Percentiles rank a stretch among this genome's conserved stretches.
These are phyloP conservation scores for Mycosarcoma maydis DNA, from an alignment of 1,284 basidiomycete species.

Conservation along the genomic window DNA sequence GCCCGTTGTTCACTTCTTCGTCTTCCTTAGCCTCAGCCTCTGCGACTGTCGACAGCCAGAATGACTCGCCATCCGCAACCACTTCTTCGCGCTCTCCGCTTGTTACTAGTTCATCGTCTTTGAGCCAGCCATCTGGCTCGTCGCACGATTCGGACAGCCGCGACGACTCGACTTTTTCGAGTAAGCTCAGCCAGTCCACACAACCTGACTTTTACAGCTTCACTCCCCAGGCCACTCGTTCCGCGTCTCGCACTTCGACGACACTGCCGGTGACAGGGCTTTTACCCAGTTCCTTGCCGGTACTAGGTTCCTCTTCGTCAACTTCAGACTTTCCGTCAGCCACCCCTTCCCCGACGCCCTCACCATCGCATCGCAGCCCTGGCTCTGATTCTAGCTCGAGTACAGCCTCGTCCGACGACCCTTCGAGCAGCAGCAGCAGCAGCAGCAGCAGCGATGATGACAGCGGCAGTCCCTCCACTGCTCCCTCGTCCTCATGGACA, in stretches of 20 bases:
- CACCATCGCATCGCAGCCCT: background rate
- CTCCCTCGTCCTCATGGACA: too few relatives aligned
- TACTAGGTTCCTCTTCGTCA: slow-evolving; percentile 3
- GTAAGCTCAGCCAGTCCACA: slow-evolving; percentile 8
- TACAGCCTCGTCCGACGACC: background rate
- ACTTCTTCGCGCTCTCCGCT: slow-evolving; percentile 4
- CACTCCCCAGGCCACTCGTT: slow-evolving; percentile 13
- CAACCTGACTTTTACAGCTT: slow-evolving; percentile 31
- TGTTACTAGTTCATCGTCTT: slow-evolving; percentile 2
- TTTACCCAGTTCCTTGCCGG: background rate
- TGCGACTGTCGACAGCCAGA: slow-evolving; percentile 3
- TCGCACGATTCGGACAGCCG: background rate
- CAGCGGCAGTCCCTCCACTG: too few relatives aligned
- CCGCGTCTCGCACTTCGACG: slow-evolving; percentile 8
- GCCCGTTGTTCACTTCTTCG: slow-evolving; percentile 5
- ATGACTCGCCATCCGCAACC: background rate
- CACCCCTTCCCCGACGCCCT: slow-evolving; percentile 1
- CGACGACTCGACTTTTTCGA: slow-evolving; percentile 6
- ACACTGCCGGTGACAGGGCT: background rate
- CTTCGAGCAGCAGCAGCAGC: background rate
- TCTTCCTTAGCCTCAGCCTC: slow-evolving; percentile 5
- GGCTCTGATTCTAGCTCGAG: background rate
- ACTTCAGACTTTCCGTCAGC: background rate
- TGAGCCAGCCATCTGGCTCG: background rate
- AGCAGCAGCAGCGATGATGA: background rate